These are phyloP conservation scores for Yamadazyma insecticola DNA, from an alignment of 805 yeast species.

Conservation along the genomic window DNA sequence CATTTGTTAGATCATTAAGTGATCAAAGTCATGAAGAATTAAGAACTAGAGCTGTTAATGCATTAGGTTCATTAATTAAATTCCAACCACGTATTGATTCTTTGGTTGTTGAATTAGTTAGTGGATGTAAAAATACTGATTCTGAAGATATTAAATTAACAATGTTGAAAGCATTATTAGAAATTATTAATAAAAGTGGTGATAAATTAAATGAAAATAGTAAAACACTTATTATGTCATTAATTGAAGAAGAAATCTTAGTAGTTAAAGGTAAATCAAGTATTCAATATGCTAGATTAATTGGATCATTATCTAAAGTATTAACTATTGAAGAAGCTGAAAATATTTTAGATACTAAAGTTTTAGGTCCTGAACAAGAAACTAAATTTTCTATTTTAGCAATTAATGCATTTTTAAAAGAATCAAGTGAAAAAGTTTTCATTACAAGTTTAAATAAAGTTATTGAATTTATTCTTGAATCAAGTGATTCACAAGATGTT, in stretches of 20 bases:
- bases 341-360: constrained; percentile 54
- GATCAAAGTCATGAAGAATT: constrained; percentile 71
- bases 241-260: constrained; percentile 69
- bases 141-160: constrained; percentile 75
- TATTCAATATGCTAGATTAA: constrained; percentile 70
- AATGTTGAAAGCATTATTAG: constrained; percentile 78
- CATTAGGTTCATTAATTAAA: constrained; percentile 81
- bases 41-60: constrained; percentile 82
- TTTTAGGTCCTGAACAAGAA: constrained; percentile 45
- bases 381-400: constrained; percentile 64
- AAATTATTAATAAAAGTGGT: constrained; percentile 79
- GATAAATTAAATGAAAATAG: constrained; percentile 69
- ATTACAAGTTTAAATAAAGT: constrained; percentile 49
- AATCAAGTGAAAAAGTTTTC: constrained; percentile 65
- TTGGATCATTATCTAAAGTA: constrained; percentile 72
- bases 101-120: constrained; percentile 73
- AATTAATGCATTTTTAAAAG: constrained; percentile 73
- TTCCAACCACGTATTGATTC: constrained; percentile 95
- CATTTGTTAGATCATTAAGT: constrained; percentile 86
- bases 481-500: constrained; percentile 38
- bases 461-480: constrained; percentile 42
- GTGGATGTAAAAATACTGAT: constrained; percentile 65
- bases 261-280: constrained; percentile 54
- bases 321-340: constrained; percentile 61
- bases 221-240: constrained; percentile 58